Conservation (phyloP, 2,329 filamentous ascomycete genomes). For the Trichophyton benhamiae region DNA sequence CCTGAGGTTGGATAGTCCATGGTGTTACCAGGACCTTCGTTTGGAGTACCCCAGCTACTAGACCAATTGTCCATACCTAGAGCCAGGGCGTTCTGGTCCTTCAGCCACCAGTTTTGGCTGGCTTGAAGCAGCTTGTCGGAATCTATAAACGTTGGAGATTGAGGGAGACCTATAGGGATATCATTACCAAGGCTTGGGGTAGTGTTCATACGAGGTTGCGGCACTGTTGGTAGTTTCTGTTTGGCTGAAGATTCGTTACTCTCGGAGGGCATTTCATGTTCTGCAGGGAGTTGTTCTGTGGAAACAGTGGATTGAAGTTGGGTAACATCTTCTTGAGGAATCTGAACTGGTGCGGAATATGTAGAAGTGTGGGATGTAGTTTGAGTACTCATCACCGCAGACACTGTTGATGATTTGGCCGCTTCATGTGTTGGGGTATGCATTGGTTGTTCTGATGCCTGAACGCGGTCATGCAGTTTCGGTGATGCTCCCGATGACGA, state of each 20-base stretch:
- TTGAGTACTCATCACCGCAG: background rate
- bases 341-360: background rate
- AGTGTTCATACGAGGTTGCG: background rate
- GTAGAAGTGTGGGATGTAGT: background rate
- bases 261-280: background rate
- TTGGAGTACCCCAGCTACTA: conserved; percentile 6
- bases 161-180: background rate
- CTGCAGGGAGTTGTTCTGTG: background rate
- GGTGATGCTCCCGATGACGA: conserved; percentile 10
- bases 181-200: background rate
- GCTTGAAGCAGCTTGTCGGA: conserved; percentile 50
- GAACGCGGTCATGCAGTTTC: conserved; percentile 2
- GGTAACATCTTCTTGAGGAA: background rate
- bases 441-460: background rate
- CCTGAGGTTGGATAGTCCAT: background rate
- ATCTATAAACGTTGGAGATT: conserved; percentile 37
- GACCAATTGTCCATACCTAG: conserved; percentile 48
- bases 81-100: conserved; percentile 49
- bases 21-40: background rate
- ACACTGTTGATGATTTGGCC: background rate
- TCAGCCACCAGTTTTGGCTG: conserved; percentile 52
- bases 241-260: background rate
- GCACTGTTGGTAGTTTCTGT: background rate
- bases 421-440: background rate
- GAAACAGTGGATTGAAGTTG: background rate